Percentiles rank a stretch among this genome's conserved stretches.
Evolutionary conservation across 352 stramenopile genomes (phyloP).

Genomic region (Phytophthora palmivora): DNA sequence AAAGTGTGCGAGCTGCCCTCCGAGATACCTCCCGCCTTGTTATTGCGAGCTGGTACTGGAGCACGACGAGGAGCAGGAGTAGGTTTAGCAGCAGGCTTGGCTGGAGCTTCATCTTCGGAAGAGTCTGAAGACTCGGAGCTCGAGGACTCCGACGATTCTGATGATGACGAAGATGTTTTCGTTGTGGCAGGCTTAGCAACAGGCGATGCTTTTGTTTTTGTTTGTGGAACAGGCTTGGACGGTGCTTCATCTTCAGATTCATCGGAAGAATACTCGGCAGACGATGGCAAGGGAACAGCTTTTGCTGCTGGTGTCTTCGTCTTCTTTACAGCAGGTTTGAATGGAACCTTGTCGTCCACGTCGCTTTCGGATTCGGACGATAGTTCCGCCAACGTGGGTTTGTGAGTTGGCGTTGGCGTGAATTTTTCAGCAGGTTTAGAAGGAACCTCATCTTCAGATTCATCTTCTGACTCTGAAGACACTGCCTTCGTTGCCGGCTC

Average conservation of each 20-base stretch:
- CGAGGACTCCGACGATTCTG: constrained; percentile 14
- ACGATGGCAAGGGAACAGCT: constrained; percentile 5
- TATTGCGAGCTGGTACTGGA: constrained; percentile 14
- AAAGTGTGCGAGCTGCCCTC: constrained; percentile 73
- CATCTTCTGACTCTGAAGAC: constrained; percentile 10
- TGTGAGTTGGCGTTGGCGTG: constrained; percentile 10
- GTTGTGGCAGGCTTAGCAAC: constrained; percentile 3
- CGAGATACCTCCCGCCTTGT: constrained; percentile 58
- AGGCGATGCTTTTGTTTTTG: constrained; percentile 5
- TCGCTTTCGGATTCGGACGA: constrained; percentile 34
- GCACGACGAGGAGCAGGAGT: constrained; percentile 17
- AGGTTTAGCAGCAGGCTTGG: constrained; percentile 11
- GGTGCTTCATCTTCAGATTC: constrained; percentile 16
- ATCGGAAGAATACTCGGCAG: constrained; percentile 17
- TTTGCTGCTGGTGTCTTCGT: constrained; percentile 23
- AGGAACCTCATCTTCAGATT: constrained; percentile 15
- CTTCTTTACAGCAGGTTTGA: constrained; percentile 15
- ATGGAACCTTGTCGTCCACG: constrained; percentile 20
- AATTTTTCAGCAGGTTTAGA: constrained; percentile 14
- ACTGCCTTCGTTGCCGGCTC: constrained; percentile 1
- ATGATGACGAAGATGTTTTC: constrained; percentile 20
- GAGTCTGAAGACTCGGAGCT: constrained; percentile 29
- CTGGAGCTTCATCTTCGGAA: constrained; percentile 29
- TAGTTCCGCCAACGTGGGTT: constrained; percentile 23
- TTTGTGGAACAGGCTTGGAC: constrained; percentile 4